Evolutionary conservation across 768 basidiomycete genomes (phyloP).

Genomic region (Leccinum fibrillosum): DNA sequence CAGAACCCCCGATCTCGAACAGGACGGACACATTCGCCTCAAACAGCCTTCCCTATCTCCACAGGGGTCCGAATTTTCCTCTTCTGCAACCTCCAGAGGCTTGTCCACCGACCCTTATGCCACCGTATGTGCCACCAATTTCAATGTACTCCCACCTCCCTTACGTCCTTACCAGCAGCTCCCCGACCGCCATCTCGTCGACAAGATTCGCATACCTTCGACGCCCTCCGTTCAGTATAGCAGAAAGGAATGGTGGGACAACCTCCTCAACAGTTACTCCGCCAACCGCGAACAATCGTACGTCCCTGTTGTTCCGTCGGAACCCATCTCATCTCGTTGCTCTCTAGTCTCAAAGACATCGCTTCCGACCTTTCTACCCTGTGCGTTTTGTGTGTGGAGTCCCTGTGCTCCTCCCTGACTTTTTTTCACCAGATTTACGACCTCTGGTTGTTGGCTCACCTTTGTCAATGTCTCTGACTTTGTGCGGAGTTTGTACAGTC

Average conservation of each 20-base stretch:
- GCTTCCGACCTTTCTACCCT: conserved; percentile 47
- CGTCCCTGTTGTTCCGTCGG: conserved; percentile 6
- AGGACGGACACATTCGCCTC: conserved; percentile 22
- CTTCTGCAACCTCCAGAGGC: conserved; percentile 26
- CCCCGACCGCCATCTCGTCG: conserved; percentile 23
- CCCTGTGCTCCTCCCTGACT: conserved; percentile 4
- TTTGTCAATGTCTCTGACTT: conserved; percentile 63
- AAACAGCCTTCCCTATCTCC: conserved; percentile 33
- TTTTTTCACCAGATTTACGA: conserved; percentile 48
- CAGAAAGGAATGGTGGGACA: conserved; percentile 47
- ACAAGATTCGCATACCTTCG: conserved; percentile 27
- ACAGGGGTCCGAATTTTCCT: conserved; percentile 29
- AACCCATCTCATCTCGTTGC: conserved; percentile 1
- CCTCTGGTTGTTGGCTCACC: conserved; percentile 63
- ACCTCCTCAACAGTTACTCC: conserved; percentile 42
- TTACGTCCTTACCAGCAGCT: conserved; percentile 22
- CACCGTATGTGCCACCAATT: conserved; percentile 19
- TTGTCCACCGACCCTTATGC: conserved; percentile 26
- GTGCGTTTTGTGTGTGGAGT: conserved; percentile 34
- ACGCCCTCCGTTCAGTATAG: conserved; percentile 32
- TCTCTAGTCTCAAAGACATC: conserved; percentile 46
- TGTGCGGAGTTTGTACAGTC: conserved; percentile 47
- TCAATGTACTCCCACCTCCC: neutral
- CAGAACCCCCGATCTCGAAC: conserved; percentile 26
- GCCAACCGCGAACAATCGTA: conserved; percentile 42